Conservation (phyloP, 176 grass and related monocot genomes). For the Ananas comosus region DNA sequence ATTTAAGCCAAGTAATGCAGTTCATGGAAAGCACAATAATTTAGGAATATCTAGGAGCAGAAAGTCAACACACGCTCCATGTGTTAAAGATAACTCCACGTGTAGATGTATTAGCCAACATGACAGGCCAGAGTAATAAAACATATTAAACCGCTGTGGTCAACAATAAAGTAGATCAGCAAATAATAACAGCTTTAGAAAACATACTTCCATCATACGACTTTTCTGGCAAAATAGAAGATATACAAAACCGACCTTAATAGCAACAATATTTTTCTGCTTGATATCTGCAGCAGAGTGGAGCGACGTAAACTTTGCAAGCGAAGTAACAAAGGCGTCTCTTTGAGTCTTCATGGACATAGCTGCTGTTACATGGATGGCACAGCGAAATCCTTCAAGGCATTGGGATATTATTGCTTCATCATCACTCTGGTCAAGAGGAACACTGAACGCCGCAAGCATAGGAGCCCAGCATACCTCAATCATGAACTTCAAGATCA, state of each 20-base stretch:
- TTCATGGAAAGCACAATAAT: neutral
- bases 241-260: conserved; percentile 60
- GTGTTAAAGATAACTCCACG: neutral
- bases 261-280: conserved; percentile 92
- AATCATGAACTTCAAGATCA: conserved; percentile 96
- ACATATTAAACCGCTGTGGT: neutral
- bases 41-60: neutral
- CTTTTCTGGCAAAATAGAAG: neutral
- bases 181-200: neutral
- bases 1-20: neutral
- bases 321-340: conserved; percentile 92
- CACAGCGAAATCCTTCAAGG: conserved; percentile 89
- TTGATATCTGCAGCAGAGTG: conserved; percentile 93
- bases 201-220: neutral
- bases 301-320: conserved; percentile 98
- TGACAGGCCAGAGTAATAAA: neutral
- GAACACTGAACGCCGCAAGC: conserved; percentile 98
- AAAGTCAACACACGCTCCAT: neutral
- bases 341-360: conserved; percentile 99
- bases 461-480: conserved; percentile 99
- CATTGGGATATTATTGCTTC: conserved; percentile 77
- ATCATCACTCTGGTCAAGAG: conserved; percentile 88
- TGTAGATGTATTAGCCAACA: neutral
- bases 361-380: conserved; percentile 92
- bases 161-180: neutral